Conservation (phyloP, 2,329 filamentous ascomycete species). For the Exophiala sideris region DNA sequence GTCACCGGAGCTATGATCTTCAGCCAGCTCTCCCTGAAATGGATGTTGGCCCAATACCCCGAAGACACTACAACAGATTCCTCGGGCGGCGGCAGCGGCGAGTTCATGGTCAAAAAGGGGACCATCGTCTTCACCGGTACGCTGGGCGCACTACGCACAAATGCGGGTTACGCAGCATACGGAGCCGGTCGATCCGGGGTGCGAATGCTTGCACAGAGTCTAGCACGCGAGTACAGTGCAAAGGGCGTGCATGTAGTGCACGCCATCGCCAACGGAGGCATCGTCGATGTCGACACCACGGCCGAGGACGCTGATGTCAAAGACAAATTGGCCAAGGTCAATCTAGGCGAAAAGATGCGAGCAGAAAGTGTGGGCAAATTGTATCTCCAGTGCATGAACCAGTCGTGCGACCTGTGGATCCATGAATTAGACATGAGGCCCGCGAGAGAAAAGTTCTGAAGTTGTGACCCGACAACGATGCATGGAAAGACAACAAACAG, state of each 20-base stretch:
- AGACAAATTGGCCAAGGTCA: slow-evolving; percentile 46
- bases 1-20: slow-evolving; percentile 57
- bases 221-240: slow-evolving; percentile 56
- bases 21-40: slow-evolving; percentile 50
- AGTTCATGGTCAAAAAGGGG: slow-evolving; percentile 52
- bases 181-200: slow-evolving; percentile 53
- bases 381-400: slow-evolving; percentile 52
- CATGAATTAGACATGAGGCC: slow-evolving; percentile 51
- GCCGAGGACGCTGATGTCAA: slow-evolving; percentile 46
- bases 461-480: background rate
- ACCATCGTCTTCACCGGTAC: slow-evolving; percentile 59
- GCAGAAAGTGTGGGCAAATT: slow-evolving; percentile 57
- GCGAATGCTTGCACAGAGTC: slow-evolving; percentile 53
- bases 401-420: slow-evolving; percentile 50
- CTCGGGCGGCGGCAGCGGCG: slow-evolving; percentile 27
- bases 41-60: slow-evolving; percentile 29
- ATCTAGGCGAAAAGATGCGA: slow-evolving; percentile 55
- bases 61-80: slow-evolving; percentile 30
- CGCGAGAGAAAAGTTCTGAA: slow-evolving; percentile 30
- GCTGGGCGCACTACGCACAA: slow-evolving; percentile 52
- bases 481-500: too few relatives aligned
- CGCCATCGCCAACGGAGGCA: slow-evolving; percentile 55
- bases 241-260: slow-evolving; percentile 59
- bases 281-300: slow-evolving; percentile 14
- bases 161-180: slow-evolving; percentile 54